Evolutionary conservation across 129 eudicot genomes (phyloP), one percentile per base, ranked within the genome.

Genomic region (Tagetes erecta): DNA sequence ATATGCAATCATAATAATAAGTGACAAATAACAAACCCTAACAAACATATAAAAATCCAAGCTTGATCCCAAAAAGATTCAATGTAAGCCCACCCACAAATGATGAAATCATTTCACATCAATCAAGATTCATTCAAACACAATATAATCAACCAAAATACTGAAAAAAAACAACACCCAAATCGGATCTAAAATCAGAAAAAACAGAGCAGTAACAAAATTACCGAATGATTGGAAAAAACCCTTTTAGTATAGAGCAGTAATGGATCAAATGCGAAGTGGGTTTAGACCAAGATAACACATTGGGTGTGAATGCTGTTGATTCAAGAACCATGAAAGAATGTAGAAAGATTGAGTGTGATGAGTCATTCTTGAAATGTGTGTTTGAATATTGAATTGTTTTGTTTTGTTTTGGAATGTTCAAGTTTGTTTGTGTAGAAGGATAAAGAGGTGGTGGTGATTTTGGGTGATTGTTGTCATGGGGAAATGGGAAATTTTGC

Each of bases 361-460:
- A 56, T 51, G 75, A 73, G 68, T 56, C 55, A 33, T 59, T 51
- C 8, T 20, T 27, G 12, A n/a, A 41, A 45, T 68, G 35, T 4
- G 58, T 30, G 34, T 40, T 14, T 14, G 70, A 30, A 37, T 56
- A 44, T 42, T 52, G 72, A 79, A 62, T 73, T 67, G 14, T 73
- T 36, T 33, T 55, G 8, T 76, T 36, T 6, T 36, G 27, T 20
- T 20, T 20, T 20, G 27, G 9, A 36, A 36, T 58, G 39, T 31
- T 49, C 31, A 67, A 33, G 3, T 44, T 67, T 73, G 47, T 74
- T 75, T 20, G 27, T 59, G 49, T 37, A 0, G 45, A 63, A 66
- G 67, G 83, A 80, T 73, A 72, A 78, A 53, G 67, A 76, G 76
- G 76, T 71, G 39, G 76, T 71, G 39, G 72, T 49, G 72, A 71